Evolutionary conservation across 192 early-diverging fungal genomes (phyloP).

Genomic region (Podochytrium sp.): DNA sequence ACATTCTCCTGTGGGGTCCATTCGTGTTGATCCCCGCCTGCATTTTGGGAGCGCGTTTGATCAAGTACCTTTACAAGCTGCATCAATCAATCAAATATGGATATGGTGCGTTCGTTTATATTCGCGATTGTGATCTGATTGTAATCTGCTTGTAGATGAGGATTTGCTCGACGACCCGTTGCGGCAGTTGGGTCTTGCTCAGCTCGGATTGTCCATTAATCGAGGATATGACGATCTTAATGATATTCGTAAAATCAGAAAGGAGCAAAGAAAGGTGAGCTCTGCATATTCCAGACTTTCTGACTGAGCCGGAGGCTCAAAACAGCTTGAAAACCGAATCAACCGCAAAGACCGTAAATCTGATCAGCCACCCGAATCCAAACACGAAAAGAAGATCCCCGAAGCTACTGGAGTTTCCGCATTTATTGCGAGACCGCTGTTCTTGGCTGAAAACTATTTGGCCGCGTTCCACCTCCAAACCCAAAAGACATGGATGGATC

Average conservation of each 20-base stretch:
- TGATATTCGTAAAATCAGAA: constrained; percentile 57
- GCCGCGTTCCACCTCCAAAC: constrained; percentile 35
- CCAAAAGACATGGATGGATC: constrained; percentile 48
- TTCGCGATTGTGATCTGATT: neutral
- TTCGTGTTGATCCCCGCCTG: constrained; percentile 52
- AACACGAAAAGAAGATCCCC: neutral
- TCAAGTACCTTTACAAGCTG: constrained; percentile 50
- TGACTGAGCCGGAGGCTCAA: neutral
- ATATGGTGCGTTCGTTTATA: constrained; percentile 37
- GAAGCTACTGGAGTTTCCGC: neutral
- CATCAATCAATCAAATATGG: constrained; percentile 54
- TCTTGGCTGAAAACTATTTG: constrained; percentile 51
- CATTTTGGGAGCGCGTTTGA: constrained; percentile 45
- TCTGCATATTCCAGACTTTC: neutral
- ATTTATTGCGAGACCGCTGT: constrained; percentile 21
- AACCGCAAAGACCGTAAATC: neutral
- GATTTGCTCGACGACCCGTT: constrained; percentile 56
- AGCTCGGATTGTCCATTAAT: constrained; percentile 51
- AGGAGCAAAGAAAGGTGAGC: constrained; percentile 42
- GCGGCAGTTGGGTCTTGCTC: constrained; percentile 53
- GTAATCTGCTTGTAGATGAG: constrained; percentile 46
- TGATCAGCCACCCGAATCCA: neutral
- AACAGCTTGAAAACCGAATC: constrained; percentile 22
- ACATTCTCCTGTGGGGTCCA: constrained; percentile 48
- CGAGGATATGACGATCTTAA: constrained; percentile 49